Evolutionary conservation across 1,284 basidiomycete genomes (phyloP).

Genomic region (Vanrija sp.): DNA sequence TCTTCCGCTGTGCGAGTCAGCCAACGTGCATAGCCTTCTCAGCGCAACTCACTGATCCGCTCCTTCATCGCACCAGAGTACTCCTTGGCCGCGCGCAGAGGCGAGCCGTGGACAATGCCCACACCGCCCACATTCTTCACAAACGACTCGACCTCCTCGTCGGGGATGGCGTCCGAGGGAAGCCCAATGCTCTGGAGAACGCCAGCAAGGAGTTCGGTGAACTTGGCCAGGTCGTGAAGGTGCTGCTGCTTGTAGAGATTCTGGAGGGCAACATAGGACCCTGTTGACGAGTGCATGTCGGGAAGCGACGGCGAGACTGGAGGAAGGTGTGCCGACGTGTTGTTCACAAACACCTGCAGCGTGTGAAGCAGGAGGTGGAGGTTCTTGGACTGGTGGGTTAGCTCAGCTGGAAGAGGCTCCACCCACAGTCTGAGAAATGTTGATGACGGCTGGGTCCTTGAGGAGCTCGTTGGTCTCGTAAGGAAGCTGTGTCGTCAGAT

Average conservation of each 20-base stretch:
- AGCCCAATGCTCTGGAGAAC: constrained; percentile 36
- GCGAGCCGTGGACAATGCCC: constrained; percentile 68
- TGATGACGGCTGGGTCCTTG: constrained; percentile 56
- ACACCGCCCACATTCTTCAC: constrained; percentile 86
- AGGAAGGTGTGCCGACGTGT: constrained; percentile 53
- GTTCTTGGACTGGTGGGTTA: constrained; percentile 52
- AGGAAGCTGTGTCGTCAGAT: constrained; percentile 54
- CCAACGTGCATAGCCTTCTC: fast-evolving
- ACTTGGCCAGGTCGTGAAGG: constrained; percentile 33
- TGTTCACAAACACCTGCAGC: constrained; percentile 56
- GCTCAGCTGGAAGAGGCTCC: background rate
- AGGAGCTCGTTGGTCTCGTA: constrained; percentile 64
- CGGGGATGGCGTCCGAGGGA: constrained; percentile 50
- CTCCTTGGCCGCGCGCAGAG: constrained; percentile 59
- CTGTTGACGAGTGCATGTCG: constrained; percentile 92
- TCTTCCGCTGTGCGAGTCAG: constrained; percentile 12
- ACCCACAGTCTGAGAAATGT: constrained; percentile 46
- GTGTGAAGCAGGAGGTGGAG: constrained; percentile 87
- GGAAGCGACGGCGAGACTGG: constrained; percentile 70
- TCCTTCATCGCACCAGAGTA: constrained; percentile 48
- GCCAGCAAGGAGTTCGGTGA: constrained; percentile 39
- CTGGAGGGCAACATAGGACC: constrained; percentile 58
- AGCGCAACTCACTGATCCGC: constrained; percentile 56
- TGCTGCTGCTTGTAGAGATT: constrained; percentile 46
- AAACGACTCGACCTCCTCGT: constrained; percentile 66